These are phyloP conservation scores for Pseudevernia furfuracea DNA, from an alignment of 495 filamentous ascomycete genomes.

Conservation along the genomic window DNA sequence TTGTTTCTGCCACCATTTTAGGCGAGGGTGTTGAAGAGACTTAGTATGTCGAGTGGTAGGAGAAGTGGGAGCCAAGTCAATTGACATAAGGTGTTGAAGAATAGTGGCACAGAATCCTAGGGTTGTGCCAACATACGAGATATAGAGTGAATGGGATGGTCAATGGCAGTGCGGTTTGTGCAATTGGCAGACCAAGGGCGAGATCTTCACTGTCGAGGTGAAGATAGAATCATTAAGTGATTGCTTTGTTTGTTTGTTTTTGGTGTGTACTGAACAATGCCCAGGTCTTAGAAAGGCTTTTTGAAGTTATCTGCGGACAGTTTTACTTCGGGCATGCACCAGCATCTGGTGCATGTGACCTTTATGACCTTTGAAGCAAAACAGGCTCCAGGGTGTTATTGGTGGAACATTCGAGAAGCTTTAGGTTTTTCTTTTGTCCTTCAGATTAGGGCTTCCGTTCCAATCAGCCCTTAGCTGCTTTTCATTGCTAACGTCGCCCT, in stretches of 20 bases:
- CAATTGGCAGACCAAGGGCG: background rate
- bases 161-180: background rate
- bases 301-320: no score
- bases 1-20: slow-evolving; percentile 80
- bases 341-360: no score
- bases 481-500: no score
- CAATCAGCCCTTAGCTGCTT: no score
- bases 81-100: background rate
- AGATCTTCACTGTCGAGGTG: background rate
- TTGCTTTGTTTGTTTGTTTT: no score
- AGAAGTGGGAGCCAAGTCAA: slow-evolving; percentile 7
- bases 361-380: background rate
- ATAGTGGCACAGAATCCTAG: background rate
- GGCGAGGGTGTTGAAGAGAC: background rate
- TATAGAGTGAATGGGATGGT: background rate
- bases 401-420: slow-evolving; percentile 26
- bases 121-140: background rate
- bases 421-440: slow-evolving; percentile 2
- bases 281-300: no score
- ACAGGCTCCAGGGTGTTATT: background rate
- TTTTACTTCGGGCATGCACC: no score
- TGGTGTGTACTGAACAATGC: background rate
- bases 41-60: background rate
- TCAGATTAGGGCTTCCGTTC: background rate
- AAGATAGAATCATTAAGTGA: background rate